Percentiles rank a stretch among this genome's conserved stretches.
These are phyloP conservation scores for Inga leiocalycina DNA, from an alignment of 306 rosid species.

Conservation along the genomic window DNA sequence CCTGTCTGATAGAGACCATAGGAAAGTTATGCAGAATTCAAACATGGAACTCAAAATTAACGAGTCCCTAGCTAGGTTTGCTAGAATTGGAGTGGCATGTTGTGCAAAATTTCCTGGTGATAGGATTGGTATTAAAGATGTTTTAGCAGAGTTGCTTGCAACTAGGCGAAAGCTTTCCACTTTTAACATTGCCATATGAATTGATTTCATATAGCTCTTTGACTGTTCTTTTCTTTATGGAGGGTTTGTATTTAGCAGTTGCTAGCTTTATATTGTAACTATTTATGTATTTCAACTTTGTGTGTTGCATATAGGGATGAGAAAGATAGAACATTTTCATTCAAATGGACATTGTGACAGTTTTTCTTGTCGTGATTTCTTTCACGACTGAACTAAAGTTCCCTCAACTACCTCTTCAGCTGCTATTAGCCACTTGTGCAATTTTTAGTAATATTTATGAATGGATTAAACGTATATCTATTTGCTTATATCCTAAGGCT, in stretches of 20 bases:
- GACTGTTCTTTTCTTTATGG: too few species aligned
- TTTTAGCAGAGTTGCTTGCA: conserved; percentile 19
- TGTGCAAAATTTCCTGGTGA: conserved; percentile 21
- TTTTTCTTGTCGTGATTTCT: not conserved
- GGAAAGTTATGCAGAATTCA: not conserved
- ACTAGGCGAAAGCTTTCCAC: not conserved
- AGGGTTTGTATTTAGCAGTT: too few species aligned
- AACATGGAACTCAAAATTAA: not conserved
- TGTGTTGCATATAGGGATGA: not conserved
- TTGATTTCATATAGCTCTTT: not conserved
- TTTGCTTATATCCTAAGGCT: too few species aligned
- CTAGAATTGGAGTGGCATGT: conserved; percentile 38
- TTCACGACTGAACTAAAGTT: too few species aligned
- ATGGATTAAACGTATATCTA: too few species aligned
- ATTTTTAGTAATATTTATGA: too few species aligned
- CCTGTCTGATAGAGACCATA: not conserved
- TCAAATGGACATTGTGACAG: not conserved
- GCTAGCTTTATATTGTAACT: too few species aligned
- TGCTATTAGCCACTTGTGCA: too few species aligned
- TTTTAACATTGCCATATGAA: not conserved
- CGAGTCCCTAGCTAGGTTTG: conserved; percentile 2
- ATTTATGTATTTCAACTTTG: too few species aligned
- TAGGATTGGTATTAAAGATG: conserved; percentile 28
- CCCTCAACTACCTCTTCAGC: not conserved
- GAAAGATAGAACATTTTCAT: not conserved